Base-by-base conservation (phyloP, 1,284 basidiomycete genomes). In the Cerioporus squamosus region DNA sequence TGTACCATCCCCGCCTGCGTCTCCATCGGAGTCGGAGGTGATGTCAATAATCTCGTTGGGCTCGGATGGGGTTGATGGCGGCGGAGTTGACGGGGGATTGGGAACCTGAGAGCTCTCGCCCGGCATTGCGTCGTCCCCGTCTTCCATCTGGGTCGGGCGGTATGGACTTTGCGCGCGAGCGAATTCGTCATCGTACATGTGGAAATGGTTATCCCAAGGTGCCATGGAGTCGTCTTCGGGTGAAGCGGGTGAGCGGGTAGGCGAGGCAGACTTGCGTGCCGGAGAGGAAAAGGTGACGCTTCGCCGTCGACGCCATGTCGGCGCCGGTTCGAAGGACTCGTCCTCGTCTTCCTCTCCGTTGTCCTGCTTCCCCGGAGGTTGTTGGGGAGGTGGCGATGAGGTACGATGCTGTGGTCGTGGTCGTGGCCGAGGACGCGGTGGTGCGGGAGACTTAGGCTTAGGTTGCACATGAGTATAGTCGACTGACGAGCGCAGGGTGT, bases 31-130 rank as follows among this genome's bases (percentile, higher is more conserved):
- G 40, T 53, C 51, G 18, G 59, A 58, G 18, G 47, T 49, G 47
- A 60, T 29, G 26, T 63, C 61, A n/a, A 63, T 57, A 42, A 63
- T 20, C 3, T 63, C 62, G 29, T 53, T 56, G 24, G 59, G n/a
- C n/a, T n/a, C n/a, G n/a, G n/a, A n/a, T n/a, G n/a, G n/a, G n/a
- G n/a, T n/a, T n/a, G n/a, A n/a, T n/a, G n/a, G n/a, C n/a, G n/a
- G n/a, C n/a, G n/a, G 53, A 1, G 51, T 51, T 2, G 51, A 55
- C 2, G 62, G 60, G 2, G 56, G 56, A 7, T 26, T 33, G 7
- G 45, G 53, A 10, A 36, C 47, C 20, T 61, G 55, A 1, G 59
- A 61, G 44, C 55, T 54, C 14, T 43, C 44, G 5, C 39, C 50
- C 6, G 55, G 40, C 47, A 47, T 50, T 6, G 33, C n/a, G 15